Evolutionary conservation across 1,284 basidiomycete genomes (phyloP), one percentile per base, ranked within the genome.

Genomic region (Heliocybe sulcata): DNA sequence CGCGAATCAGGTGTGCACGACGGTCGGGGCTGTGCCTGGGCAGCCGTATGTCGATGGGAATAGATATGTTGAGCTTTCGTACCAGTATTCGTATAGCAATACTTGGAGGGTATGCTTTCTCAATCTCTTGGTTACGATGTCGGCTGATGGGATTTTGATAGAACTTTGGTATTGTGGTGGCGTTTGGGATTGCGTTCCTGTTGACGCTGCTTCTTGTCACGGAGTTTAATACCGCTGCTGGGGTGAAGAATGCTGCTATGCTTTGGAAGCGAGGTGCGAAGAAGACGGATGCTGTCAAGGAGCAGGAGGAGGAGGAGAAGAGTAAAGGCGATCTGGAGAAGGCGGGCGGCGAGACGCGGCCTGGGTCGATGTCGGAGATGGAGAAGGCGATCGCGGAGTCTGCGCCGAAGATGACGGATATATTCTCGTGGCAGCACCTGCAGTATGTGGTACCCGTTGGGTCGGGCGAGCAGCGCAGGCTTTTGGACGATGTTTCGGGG

Each of bases 401-500:
- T 12, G 45, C 27, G 9, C 42, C 23, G 53, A 31, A 31, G 23
- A 54, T 54, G 53, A 22, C n/a, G 22, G 53, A 54, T 16, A 54
- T 62, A 2, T 64, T 64, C 51, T 59, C 63, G 12, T 64, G 60
- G 61, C 54, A 59, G 26, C 54, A 61, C 23, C 22, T 64, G 20
- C 57, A 63, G 38, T 73, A 72, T 57, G 67, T 72, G 57, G 71
- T 77, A 58, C 68, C 66, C 58, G 70, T 76, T 63, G 70, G 74
- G 60, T 64, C 65, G 42, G 74, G 68, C 22, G 66, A 78, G 55
- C 62, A 67, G 0, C 67, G 76, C 19, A 67, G 72, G 45, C 69
- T 81, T 33, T 66, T 81, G 58, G 72, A 80, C 45, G 69, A 77
- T 58, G 76, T 82, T 8, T 76, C 74, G 56, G 80, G 80, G 0